Base-by-base conservation (phyloP, 306 rosid species). In the Psophocarpus tetragonolobus region DNA sequence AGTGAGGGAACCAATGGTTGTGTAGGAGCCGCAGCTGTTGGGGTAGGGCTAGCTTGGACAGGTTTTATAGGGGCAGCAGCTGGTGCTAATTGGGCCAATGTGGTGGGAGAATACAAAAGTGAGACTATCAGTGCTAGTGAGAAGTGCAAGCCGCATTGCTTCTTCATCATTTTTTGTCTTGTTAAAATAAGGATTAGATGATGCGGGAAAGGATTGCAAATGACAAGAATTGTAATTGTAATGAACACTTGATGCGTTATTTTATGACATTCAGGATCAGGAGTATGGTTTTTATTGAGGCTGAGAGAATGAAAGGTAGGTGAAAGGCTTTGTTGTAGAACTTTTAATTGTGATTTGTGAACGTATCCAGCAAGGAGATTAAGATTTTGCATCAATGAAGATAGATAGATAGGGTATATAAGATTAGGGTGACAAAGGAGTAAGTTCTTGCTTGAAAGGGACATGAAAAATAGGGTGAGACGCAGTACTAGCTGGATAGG, bases 401-500 rank as follows among this genome's bases (percentile, higher is more conserved):
- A 61, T 57, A 58, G 78, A 81, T 32, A 71, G 32, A 32, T 33
- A 2, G 9, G 18, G 50, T 20, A 21, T 13, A 71, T 48, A 72
- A 44, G 73, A 70, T 64, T 77, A 53, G 30, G 87, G 67, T 72
- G 84, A 84, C 73, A 68, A 74, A 67, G 78, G 74, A 50, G 35
- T 80, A 7, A 15, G 83, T 39, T 50, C 80, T 88, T 87, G 87
- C 93, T 83, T 84, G 84, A 76, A 79, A 85, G 68, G 57, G 35
- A 39, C 74, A 24, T 67, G 73, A 88, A 51, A 79, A 56, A 17
- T 56, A 44, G 24, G 26, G 44, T 20, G 39, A 17, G 35, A 33
- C 24, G 8, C n/a, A n/a, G n/a, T n/a, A n/a, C n/a, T n/a, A n/a
- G n/a, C n/a, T n/a, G n/a, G n/a, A n/a, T n/a, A n/a, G n/a, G n/a